These are phyloP conservation scores for Strobilomyces echinocephalus DNA, from an alignment of 768 basidiomycete genomes.

Conservation along the genomic window DNA sequence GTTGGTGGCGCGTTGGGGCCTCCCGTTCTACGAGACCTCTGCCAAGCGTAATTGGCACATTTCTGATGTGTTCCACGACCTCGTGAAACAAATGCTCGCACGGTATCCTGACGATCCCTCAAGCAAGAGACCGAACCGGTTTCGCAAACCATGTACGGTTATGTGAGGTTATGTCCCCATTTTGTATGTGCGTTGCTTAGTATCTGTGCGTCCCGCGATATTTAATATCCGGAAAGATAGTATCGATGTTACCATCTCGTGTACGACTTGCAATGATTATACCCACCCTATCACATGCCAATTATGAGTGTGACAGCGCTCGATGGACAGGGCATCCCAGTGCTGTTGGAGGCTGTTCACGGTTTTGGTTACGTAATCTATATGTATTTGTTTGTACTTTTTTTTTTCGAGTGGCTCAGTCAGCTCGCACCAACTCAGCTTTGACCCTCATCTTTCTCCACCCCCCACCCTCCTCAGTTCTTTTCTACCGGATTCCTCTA, in stretches of 20 bases:
- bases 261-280: slow-evolving; percentile 8
- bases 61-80: slow-evolving; percentile 70
- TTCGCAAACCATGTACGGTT: slow-evolving; percentile 32
- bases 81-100: slow-evolving; percentile 68
- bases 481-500: neutral
- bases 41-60: slow-evolving; percentile 83
- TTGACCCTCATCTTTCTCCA: slow-evolving; percentile 13
- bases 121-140: slow-evolving; percentile 28
- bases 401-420: slow-evolving; percentile 19
- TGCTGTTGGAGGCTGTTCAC: no score
- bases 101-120: slow-evolving; percentile 50
- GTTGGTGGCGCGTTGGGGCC: slow-evolving; percentile 59
- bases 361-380: slow-evolving; percentile 7
- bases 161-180: slow-evolving; percentile 29
- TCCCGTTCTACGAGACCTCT: slow-evolving; percentile 87
- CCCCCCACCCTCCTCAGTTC: neutral
- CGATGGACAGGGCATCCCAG: no score
- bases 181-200: slow-evolving; percentile 6
- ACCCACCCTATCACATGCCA: neutral
- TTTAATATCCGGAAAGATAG: slow-evolving; percentile 4
- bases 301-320: no score
- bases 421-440: slow-evolving; percentile 1
- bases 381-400: slow-evolving; percentile 11
- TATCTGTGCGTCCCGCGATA: neutral
- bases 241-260: slow-evolving; percentile 7